These are phyloP conservation scores for Candida berthetii DNA, from an alignment of 805 yeast species.

Conservation along the genomic window DNA sequence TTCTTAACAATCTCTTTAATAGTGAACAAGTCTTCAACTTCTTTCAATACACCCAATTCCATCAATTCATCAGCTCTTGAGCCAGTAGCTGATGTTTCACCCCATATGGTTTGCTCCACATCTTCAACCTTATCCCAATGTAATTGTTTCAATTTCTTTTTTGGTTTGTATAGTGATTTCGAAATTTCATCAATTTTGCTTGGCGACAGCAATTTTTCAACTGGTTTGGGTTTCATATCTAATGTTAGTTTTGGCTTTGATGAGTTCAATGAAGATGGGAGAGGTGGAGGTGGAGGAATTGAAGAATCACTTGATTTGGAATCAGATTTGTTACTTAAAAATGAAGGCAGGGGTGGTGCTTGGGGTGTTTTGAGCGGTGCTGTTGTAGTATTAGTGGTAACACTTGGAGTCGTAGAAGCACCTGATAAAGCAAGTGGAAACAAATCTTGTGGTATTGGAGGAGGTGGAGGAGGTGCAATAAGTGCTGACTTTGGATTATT, in stretches of 20 bases:
- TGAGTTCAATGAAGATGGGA: constrained; percentile 3
- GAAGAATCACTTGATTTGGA: constrained; percentile 14
- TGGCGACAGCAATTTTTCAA: constrained; percentile 1
- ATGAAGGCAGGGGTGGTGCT: constrained; percentile 24
- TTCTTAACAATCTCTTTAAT: constrained; percentile 59
- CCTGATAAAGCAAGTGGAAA: constrained; percentile 12
- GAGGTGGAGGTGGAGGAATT: constrained; percentile 12
- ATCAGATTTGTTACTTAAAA: not conserved
- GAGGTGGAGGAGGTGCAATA: constrained; percentile 4
- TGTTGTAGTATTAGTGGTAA: constrained; percentile 7
- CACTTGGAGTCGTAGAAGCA: constrained; percentile 3
- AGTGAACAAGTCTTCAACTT: constrained; percentile 82
- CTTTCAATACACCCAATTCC: constrained; percentile 75
- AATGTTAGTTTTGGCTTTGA: not conserved
- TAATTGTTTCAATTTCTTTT: constrained; percentile 79
- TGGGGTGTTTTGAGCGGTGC: constrained; percentile 32
- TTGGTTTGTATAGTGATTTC: constrained; percentile 43
- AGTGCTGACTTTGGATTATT: not conserved
- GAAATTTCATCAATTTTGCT: constrained; percentile 28
- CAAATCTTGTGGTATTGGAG: constrained; percentile 13
- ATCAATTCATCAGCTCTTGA: constrained; percentile 54
- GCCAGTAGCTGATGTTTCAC: constrained; percentile 49
- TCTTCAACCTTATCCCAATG: constrained; percentile 95
- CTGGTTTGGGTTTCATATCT: not conserved
- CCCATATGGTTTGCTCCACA: constrained; percentile 86